These are phyloP conservation scores for Podaxis rugospora DNA, from an alignment of 768 basidiomycete species.

Conservation along the genomic window DNA sequence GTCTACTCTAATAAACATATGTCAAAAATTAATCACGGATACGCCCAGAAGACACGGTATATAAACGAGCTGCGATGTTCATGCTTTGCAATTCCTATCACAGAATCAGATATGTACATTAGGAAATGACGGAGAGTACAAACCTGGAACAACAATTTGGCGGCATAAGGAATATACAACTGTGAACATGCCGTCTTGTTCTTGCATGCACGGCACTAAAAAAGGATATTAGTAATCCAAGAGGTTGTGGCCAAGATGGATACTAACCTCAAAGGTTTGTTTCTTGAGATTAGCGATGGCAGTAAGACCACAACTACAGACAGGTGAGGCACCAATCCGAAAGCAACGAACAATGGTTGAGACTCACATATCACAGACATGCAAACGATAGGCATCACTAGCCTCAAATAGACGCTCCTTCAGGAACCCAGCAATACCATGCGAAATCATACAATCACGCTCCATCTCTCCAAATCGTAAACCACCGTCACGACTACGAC, in stretches of 20 bases:
- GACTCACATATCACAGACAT: slow-evolving; percentile 94
- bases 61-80: slow-evolving; percentile 88
- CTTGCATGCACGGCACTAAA: slow-evolving; percentile 87
- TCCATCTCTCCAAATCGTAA: slow-evolving; percentile 99
- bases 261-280: slow-evolving; percentile 83
- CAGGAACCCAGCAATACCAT: slow-evolving; percentile 96
- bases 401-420: slow-evolving; percentile 96
- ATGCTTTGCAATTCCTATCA: slow-evolving; percentile 86
- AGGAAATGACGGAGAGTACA: slow-evolving; percentile 14
- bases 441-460: slow-evolving; percentile 99
- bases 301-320: slow-evolving; percentile 81
- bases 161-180: slow-evolving; percentile 92
- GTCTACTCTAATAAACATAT: slow-evolving; percentile 23
- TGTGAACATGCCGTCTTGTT: slow-evolving; percentile 96
- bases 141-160: slow-evolving; percentile 94
- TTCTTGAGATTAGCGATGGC: slow-evolving; percentile 99
- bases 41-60: slow-evolving; percentile 83
- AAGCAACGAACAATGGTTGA: not conserved
- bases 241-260: not conserved
- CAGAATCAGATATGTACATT: not conserved
- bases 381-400: slow-evolving; percentile 88
- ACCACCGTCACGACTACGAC: slow-evolving; percentile 97
- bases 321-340: slow-evolving; percentile 11
- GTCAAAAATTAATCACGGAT: slow-evolving; percentile 56
- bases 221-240: not conserved